These are phyloP conservation scores for Aureobasidium sp. DNA, from an alignment of 2,329 filamentous ascomycete species.

Conservation along the genomic window DNA sequence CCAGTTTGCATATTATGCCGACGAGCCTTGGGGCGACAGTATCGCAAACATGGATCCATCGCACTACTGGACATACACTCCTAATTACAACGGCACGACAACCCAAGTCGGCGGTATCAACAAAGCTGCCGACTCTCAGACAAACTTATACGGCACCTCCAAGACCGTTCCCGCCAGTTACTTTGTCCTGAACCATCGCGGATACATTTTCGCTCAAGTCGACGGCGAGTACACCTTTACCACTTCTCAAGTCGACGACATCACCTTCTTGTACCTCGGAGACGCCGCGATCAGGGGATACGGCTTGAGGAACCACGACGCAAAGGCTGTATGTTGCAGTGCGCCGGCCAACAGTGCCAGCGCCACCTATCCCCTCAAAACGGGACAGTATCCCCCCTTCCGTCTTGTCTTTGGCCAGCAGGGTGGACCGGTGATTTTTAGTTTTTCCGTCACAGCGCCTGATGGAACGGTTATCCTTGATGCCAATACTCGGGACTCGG, in stretches of 20 bases:
- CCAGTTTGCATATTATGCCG: constrained; percentile 1
- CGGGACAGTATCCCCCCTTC: background rate
- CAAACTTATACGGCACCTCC: background rate
- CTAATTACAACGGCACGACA: background rate
- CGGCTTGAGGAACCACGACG: constrained; percentile 15
- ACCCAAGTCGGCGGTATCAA: constrained; percentile 2
- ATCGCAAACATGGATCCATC: background rate
- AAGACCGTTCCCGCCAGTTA: background rate
- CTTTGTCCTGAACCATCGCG: constrained; percentile 19
- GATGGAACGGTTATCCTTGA: constrained; percentile 1
- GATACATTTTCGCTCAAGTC: constrained; percentile 14
- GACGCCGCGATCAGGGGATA: constrained; percentile 17
- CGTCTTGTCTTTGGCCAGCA: constrained; percentile 2
- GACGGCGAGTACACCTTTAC: constrained; percentile 20
- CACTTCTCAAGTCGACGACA: constrained; percentile 17
- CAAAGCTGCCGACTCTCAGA: background rate
- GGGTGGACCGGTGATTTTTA: background rate
- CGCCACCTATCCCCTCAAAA: background rate
- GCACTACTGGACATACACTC: background rate
- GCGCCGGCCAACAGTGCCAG: background rate
- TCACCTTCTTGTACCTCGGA: constrained; percentile 19
- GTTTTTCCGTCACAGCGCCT: background rate
- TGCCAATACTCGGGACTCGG: background rate
- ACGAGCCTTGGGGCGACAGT: background rate
- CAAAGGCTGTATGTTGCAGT: background rate